A percentile compares a stretch with the other conserved stretches of the same genome.
Conservation (phyloP, 2,329 filamentous ascomycete genomes). For the Tetracladium maxilliforme region DNA sequence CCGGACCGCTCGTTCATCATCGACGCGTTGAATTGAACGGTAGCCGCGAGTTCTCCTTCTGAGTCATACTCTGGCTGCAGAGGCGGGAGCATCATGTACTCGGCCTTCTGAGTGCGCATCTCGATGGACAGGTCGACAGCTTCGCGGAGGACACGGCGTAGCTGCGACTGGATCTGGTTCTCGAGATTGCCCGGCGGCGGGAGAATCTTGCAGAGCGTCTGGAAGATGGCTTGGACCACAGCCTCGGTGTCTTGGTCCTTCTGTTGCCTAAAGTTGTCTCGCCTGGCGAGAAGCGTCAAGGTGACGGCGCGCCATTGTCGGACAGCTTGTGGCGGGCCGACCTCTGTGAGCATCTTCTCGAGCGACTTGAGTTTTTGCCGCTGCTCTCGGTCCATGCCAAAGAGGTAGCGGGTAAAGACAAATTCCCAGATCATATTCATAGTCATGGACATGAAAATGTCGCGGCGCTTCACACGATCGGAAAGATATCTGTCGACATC, state of each 20-base stretch:
- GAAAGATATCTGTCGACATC: conserved; percentile 80
- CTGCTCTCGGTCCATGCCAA: conserved; percentile 96
- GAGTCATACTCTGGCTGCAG: conserved; percentile 89
- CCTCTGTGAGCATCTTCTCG: conserved; percentile 80
- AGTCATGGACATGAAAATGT: conserved; percentile 96
- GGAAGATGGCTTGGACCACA: conserved; percentile 83
- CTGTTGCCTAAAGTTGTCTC: conserved; percentile 67
- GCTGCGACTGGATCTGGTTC: conserved; percentile 65
- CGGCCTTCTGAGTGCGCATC: conserved; percentile 92
- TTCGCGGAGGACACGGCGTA: conserved; percentile 75
- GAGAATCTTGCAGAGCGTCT: conserved; percentile 69
- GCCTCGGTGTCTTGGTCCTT: conserved; percentile 85
- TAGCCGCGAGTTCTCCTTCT: conserved; percentile 76
- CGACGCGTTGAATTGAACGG: conserved; percentile 80
- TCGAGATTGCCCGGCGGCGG: conserved; percentile 75
- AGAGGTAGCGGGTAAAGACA: conserved; percentile 93
- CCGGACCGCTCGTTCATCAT: conserved; percentile 90
- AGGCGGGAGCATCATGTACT: conserved; percentile 97
- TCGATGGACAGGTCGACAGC: conserved; percentile 86
- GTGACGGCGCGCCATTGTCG: conserved; percentile 96
- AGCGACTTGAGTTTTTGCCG: conserved; percentile 92
- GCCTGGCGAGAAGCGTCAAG: conserved; percentile 70
- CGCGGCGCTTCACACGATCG: conserved; percentile 76
- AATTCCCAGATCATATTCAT: conserved; percentile 99
- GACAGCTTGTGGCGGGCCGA: conserved; percentile 77